A percentile compares a stretch with the other conserved stretches of the same genome.
phyloP scores from a whole-genome alignment of 2,329 filamentous ascomycete species.

The Fusarium sororula region DNA sequence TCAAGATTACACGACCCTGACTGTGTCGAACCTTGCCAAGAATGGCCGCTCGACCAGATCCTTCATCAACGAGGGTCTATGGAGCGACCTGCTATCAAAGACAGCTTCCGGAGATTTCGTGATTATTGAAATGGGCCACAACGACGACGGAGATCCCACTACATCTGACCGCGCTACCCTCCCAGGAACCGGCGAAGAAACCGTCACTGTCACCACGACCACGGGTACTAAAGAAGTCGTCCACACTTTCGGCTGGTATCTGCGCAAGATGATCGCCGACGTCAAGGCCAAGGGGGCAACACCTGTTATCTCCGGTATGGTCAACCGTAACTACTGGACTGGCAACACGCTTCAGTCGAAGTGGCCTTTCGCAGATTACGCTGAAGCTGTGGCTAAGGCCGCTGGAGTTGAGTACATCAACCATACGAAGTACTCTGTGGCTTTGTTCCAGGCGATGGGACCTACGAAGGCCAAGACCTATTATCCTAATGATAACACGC shows the following conservation, averaged over 20 bases:
- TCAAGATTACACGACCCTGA: not conserved
- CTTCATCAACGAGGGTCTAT: not conserved
- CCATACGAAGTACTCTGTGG: not conserved
- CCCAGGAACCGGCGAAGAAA: not conserved
- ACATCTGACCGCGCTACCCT: not conserved
- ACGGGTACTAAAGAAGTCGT: not conserved
- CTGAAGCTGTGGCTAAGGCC: not conserved
- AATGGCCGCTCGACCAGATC: not conserved
- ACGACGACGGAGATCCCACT: not conserved
- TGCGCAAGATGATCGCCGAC: not conserved
- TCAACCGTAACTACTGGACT: not conserved
- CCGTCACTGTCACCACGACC: not conserved
- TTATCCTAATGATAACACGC: not conserved
- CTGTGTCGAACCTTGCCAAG: not conserved
- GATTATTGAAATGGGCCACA: not conserved
- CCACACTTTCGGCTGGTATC: not conserved
- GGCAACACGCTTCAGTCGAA: not conserved
- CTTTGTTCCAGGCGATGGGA: not conserved
- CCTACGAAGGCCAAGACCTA: accelerated
- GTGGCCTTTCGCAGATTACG: not conserved
- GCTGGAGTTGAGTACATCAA: not conserved
- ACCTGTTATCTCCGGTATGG: not conserved
- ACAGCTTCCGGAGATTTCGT: not conserved
- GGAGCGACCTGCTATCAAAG: not conserved
- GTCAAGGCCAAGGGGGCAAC: not conserved